Conservation (phyloP, 768 basidiomycete species). For the Phlegmacium glaucopus region DNA sequence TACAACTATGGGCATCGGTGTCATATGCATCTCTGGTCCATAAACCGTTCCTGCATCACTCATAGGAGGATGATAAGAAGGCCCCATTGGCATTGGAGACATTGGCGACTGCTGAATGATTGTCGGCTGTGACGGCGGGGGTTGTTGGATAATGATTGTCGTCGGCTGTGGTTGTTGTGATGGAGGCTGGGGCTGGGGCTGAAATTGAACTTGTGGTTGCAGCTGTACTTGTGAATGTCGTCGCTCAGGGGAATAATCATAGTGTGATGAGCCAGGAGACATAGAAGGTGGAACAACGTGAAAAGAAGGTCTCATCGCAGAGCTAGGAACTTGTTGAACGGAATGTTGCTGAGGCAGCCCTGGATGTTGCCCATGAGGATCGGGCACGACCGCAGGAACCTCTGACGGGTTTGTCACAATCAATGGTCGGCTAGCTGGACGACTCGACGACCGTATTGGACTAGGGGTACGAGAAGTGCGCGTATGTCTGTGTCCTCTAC, state of each 20-base stretch:
- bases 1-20: neutral
- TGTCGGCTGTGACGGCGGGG: conserved; percentile 15
- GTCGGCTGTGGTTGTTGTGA: conserved; percentile 22
- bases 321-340: neutral
- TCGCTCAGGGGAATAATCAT: neutral
- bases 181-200: conserved; percentile 15
- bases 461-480: conserved; percentile 16
- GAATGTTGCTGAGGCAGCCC: neutral
- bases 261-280: conserved; percentile 2
- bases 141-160: conserved; percentile 28
- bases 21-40: neutral
- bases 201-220: conserved; percentile 6
- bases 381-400: conserved; percentile 15
- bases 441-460: conserved; percentile 8
- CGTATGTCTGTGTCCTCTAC: conserved; percentile 9
- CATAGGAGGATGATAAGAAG: neutral
- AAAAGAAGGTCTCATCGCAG: conserved; percentile 8
- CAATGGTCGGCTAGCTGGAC: conserved; percentile 11
- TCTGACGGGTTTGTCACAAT: conserved; percentile 15
- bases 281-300: conserved; percentile 16
- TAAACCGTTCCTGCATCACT: conserved; percentile 5
- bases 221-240: too few species aligned
- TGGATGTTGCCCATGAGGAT: neutral
- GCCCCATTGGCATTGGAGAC: conserved; percentile 5
- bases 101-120: conserved; percentile 13